phyloP scores from a whole-genome alignment of 495 filamentous ascomycete genomes.

The Aspergillus cavernicola region DNA sequence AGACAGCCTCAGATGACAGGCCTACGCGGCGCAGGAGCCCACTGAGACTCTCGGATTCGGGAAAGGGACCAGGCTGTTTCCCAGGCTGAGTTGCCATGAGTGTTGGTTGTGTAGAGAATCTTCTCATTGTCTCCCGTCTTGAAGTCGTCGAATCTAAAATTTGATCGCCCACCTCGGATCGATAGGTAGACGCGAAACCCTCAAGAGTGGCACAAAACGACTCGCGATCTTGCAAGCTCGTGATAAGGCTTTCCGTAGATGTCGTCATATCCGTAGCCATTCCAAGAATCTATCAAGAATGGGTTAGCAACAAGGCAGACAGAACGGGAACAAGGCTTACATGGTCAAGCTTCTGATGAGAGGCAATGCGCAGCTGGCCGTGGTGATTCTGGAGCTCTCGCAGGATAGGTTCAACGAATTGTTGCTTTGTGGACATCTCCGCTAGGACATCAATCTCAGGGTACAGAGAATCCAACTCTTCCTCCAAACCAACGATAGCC shows the following conservation, averaged over 20 bases:
- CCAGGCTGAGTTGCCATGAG: constrained; percentile 15
- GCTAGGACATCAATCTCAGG: constrained; percentile 60
- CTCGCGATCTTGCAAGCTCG: constrained; percentile 30
- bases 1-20: constrained; percentile 29
- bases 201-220: constrained; percentile 37
- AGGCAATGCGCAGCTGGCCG: constrained; percentile 26
- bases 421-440: constrained; percentile 58
- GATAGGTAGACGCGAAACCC: constrained; percentile 31
- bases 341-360: constrained; percentile 33
- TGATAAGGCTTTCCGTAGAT: constrained; percentile 28
- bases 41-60: constrained; percentile 30
- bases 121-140: constrained; percentile 31
- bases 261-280: constrained; percentile 35
- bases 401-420: constrained; percentile 55
- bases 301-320: background rate
- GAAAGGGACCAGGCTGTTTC: constrained; percentile 8
- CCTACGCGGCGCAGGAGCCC: constrained; percentile 38
- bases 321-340: constrained; percentile 20
- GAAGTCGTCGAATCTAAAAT: constrained; percentile 21
- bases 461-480: constrained; percentile 59
- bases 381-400: constrained; percentile 34
- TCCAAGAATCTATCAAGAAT: constrained; percentile 26
- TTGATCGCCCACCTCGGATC: constrained; percentile 26
- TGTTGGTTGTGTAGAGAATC: constrained; percentile 25
- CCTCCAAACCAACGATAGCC: constrained; percentile 40